Percentiles rank a stretch among this genome's conserved stretches.
Evolutionary conservation across 2,329 filamentous ascomycete species (phyloP).

Genomic region (Diplocarpon rosae): DNA sequence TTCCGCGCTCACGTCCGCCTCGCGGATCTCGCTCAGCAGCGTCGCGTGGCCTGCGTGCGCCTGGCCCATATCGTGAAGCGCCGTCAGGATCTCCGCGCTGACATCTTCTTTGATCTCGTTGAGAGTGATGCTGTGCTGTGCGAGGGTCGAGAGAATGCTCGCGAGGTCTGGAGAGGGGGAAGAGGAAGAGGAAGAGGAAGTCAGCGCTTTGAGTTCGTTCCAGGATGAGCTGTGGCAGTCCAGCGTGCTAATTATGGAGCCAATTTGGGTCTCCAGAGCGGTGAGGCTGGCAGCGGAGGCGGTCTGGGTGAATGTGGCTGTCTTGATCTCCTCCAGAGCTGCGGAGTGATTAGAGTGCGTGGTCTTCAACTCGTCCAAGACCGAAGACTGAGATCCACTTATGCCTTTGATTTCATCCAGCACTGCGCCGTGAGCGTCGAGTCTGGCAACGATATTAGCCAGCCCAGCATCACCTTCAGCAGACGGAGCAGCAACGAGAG

Average conservation of each 20-base stretch:
- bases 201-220: too few relatives aligned
- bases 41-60: slow-evolving; percentile 14
- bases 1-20: slow-evolving; percentile 24
- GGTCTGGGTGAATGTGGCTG: too few relatives aligned
- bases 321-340: background rate
- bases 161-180: slow-evolving; percentile 6
- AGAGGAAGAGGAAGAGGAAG: background rate
- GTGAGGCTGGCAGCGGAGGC: too few relatives aligned
- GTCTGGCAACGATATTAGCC: background rate
- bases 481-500: background rate
- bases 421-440: slow-evolving; percentile 7
- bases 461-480: background rate
- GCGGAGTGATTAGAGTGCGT: background rate
- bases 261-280: background rate
- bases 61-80: slow-evolving; percentile 20
- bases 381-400: background rate
- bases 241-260: background rate
- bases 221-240: background rate
- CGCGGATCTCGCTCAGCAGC: slow-evolving; percentile 18
- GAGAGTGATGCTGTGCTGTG: slow-evolving; percentile 16
- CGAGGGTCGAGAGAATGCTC: slow-evolving; percentile 10
- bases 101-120: slow-evolving; percentile 26
- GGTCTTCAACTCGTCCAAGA: slow-evolving; percentile 11
- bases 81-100: slow-evolving; percentile 24
- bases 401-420: slow-evolving; percentile 14